A percentile compares a stretch with the other conserved stretches of the same genome.
These are phyloP conservation scores for Gliomastix tumulicola DNA, from an alignment of 2,329 filamentous ascomycete species.

Conservation along the genomic window DNA sequence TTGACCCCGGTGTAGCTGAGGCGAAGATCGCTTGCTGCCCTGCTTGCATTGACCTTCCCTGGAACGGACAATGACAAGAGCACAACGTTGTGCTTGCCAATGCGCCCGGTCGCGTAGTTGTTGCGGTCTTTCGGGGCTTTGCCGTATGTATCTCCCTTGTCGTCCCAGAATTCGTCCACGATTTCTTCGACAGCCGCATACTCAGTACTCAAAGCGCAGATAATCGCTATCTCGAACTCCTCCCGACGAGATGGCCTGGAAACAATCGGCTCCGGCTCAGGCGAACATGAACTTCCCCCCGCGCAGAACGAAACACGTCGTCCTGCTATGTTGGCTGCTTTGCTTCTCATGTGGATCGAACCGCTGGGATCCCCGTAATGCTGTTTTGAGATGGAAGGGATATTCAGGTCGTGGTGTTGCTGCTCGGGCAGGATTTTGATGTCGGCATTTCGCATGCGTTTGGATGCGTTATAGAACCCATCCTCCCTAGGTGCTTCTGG, in stretches of 20 bases:
- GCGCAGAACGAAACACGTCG: no score
- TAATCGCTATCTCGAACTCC: conserved; percentile 5
- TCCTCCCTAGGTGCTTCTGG: no score
- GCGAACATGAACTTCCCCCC: no score
- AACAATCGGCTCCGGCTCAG: no score
- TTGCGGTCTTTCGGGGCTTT: conserved; percentile 15
- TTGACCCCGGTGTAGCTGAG: conserved; percentile 10
- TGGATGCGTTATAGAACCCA: no score
- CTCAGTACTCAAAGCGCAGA: conserved; percentile 6
- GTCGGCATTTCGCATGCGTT: no score
- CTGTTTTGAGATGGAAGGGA: no score
- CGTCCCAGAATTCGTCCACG: conserved; percentile 5
- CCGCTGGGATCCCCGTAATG: no score
- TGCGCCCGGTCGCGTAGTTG: conserved; percentile 13
- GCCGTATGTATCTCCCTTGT: conserved; percentile 6
- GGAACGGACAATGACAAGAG: conserved; percentile 17
- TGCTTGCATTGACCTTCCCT: conserved; percentile 15
- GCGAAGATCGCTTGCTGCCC: conserved; percentile 7
- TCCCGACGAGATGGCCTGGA: neutral
- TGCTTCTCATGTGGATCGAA: no score
- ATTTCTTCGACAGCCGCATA: conserved; percentile 1
- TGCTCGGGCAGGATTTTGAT: no score
- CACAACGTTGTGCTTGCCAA: conserved; percentile 19
- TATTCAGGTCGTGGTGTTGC: no score
- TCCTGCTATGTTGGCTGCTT: no score